Conservation (phyloP, 2,329 filamentous ascomycete genomes). For the Cladophialophora carrionii region DNA sequence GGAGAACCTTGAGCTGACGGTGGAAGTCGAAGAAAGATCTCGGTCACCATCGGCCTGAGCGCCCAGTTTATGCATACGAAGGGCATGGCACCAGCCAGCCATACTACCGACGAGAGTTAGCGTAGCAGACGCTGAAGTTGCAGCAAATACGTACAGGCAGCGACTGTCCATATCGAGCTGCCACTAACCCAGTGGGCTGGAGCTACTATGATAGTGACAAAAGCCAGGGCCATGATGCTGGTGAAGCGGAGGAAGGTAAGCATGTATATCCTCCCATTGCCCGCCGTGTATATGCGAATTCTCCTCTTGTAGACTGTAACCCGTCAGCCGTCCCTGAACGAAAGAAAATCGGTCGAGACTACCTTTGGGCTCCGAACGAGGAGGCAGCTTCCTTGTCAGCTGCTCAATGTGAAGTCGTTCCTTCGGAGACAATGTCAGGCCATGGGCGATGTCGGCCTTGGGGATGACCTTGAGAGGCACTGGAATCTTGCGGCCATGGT, state of each 20-base stretch:
- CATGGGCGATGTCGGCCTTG: conserved; percentile 35
- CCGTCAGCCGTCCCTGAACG: conserved; percentile 11
- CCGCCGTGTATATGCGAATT: conserved; percentile 75
- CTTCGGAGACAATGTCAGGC: conserved; percentile 36
- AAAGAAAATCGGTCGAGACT: not conserved
- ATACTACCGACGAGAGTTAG: conserved; percentile 25
- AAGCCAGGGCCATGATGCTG: conserved; percentile 68
- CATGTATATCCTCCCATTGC: conserved; percentile 67
- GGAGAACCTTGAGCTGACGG: conserved; percentile 65
- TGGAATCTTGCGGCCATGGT: conserved; percentile 30
- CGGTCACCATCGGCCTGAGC: conserved; percentile 71
- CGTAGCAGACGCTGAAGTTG: not conserved
- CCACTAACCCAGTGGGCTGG: conserved; percentile 59
- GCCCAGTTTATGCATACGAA: conserved; percentile 66
- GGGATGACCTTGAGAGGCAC: conserved; percentile 37
- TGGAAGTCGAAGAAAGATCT: conserved; percentile 71
- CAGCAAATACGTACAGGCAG: conserved; percentile 24
- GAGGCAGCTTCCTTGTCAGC: conserved; percentile 33
- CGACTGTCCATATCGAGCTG: conserved; percentile 39
- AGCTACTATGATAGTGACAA: conserved; percentile 66
- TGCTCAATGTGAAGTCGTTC: conserved; percentile 39
- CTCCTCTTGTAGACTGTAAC: conserved; percentile 46
- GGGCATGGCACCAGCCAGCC: conserved; percentile 61
- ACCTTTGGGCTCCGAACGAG: conserved; percentile 28
- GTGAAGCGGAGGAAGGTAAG: conserved; percentile 72